phyloP scores from a whole-genome alignment of 2,329 filamentous ascomycete species.

The Xylariaceae sp. region DNA sequence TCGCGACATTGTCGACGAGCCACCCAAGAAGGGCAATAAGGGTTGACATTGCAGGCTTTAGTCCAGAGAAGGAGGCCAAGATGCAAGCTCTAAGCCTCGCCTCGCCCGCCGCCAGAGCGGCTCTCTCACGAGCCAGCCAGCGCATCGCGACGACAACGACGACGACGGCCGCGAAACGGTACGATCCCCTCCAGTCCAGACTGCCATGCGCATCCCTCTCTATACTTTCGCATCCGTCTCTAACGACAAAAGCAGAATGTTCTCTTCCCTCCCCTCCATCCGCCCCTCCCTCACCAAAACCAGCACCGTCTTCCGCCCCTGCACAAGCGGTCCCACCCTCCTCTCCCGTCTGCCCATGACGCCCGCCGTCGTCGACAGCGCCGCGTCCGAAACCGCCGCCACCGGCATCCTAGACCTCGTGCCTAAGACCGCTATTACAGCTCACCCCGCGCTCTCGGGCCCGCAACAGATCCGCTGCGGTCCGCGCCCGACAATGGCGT shows the following conservation, averaged over 20 bases:
- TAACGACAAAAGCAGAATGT: slow-evolving; percentile 33
- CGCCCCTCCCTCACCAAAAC: slow-evolving; percentile 41
- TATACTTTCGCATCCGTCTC: background rate
- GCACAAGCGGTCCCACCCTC: slow-evolving; percentile 27
- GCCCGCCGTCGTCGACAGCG: slow-evolving; percentile 2
- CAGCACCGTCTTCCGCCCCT: slow-evolving; percentile 27
- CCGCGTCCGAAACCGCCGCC: background rate
- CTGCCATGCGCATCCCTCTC: background rate
- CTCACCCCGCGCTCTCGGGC: slow-evolving; percentile 48
- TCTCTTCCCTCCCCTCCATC: slow-evolving; percentile 46
- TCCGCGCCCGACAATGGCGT: slow-evolving; percentile 53
- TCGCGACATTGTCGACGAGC: background rate
- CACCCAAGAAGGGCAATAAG: background rate
- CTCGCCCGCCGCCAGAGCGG: slow-evolving; percentile 11
- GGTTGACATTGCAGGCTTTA: background rate
- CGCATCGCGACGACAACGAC: slow-evolving; percentile 10
- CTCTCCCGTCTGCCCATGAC: slow-evolving; percentile 22
- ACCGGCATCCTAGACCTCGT: slow-evolving; percentile 40
- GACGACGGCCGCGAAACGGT: slow-evolving; percentile 13
- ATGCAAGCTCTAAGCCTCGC: slow-evolving; percentile 14
- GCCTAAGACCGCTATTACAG: slow-evolving; percentile 41
- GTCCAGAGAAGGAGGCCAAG: background rate
- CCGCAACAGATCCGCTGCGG: slow-evolving; percentile 51
- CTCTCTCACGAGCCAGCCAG: slow-evolving; percentile 13
- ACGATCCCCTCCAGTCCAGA: background rate